phyloP scores from a whole-genome alignment of 2,329 filamentous ascomycete species.

The Hymenoscyphus salicellus region DNA sequence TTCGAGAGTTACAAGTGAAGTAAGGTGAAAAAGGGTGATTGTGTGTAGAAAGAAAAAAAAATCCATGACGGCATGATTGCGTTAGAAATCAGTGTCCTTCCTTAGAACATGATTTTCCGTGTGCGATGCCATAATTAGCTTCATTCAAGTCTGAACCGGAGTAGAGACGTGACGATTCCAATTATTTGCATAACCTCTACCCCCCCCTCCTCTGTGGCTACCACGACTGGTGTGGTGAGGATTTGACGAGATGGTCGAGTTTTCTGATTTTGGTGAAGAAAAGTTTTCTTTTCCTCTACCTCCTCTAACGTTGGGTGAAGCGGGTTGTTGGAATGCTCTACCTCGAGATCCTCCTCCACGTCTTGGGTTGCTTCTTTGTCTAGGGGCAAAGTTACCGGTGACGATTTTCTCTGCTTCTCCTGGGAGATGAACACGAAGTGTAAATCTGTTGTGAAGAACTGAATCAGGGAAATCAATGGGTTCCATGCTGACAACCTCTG shows the following conservation, averaged over 20 bases:
- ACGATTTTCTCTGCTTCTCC: conserved; percentile 45
- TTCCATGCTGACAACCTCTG: conserved; percentile 46
- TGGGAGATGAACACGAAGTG: conserved; percentile 46
- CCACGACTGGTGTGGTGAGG: conserved; percentile 26
- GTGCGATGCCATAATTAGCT: conserved; percentile 11
- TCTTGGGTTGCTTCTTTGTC: conserved; percentile 36
- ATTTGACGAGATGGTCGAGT: conserved; percentile 21
- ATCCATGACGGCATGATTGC: conserved; percentile 22
- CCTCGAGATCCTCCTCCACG: conserved; percentile 28
- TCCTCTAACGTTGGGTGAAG: conserved; percentile 30
- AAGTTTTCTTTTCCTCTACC: conserved; percentile 33
- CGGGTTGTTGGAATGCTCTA: conserved; percentile 26
- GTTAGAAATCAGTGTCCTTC: conserved; percentile 15
- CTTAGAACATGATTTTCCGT: conserved; percentile 1
- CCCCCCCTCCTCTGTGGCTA: conserved; percentile 28
- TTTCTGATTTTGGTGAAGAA: conserved; percentile 28
- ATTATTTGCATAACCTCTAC: conserved; percentile 27
- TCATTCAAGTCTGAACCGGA: conserved; percentile 32
- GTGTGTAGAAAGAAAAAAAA: conserved; percentile 28
- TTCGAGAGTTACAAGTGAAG: conserved; percentile 33
- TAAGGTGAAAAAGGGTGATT: conserved; percentile 29
- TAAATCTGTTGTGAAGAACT: conserved; percentile 39
- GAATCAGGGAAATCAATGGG: conserved; percentile 41
- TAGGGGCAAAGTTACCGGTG: conserved; percentile 33
- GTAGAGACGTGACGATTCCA: conserved; percentile 32